Conservation (phyloP, 352 stramenopile species). For the Aphanomyces astaci region DNA sequence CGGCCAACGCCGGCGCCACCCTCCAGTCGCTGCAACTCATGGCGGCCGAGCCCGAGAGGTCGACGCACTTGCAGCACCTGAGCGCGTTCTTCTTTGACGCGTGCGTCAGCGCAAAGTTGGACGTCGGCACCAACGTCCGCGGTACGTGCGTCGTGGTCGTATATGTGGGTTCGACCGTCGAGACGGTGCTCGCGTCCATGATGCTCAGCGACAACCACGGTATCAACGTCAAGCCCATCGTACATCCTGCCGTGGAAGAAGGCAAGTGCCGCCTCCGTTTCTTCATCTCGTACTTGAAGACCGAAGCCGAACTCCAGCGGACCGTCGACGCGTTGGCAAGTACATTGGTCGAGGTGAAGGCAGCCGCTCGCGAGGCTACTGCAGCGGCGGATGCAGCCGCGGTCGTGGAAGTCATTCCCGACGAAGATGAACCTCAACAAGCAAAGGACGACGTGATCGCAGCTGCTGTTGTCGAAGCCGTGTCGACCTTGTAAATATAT, state of each 20-base stretch:
- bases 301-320: slow-evolving; percentile 54
- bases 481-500: not conserved
- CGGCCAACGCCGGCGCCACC: slow-evolving; percentile 53
- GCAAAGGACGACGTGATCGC: not conserved
- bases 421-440: slow-evolving; percentile 5
- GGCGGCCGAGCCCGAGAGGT: slow-evolving; percentile 47
- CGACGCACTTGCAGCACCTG: slow-evolving; percentile 48
- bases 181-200: slow-evolving; percentile 63
- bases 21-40: slow-evolving; percentile 67
- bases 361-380: not conserved
- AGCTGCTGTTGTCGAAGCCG: not conserved
- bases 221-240: slow-evolving; percentile 78
- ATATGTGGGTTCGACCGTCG: slow-evolving; percentile 68
- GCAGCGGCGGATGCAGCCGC: not conserved
- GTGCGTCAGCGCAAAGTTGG: slow-evolving; percentile 54
- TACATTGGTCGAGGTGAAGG: not conserved
- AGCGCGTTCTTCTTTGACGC: slow-evolving; percentile 70
- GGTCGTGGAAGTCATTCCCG: not conserved
- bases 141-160: slow-evolving; percentile 73
- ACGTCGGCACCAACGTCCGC: slow-evolving; percentile 56
- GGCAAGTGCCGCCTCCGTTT: slow-evolving; percentile 78
- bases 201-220: slow-evolving; percentile 41
- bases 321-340: slow-evolving; percentile 35
- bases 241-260: slow-evolving; percentile 78
- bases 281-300: slow-evolving; percentile 77